Percentiles rank a stretch among this genome's conserved stretches.
Conservation (phyloP, 2,329 filamentous ascomycete genomes). For the Trichoderma sp. region DNA sequence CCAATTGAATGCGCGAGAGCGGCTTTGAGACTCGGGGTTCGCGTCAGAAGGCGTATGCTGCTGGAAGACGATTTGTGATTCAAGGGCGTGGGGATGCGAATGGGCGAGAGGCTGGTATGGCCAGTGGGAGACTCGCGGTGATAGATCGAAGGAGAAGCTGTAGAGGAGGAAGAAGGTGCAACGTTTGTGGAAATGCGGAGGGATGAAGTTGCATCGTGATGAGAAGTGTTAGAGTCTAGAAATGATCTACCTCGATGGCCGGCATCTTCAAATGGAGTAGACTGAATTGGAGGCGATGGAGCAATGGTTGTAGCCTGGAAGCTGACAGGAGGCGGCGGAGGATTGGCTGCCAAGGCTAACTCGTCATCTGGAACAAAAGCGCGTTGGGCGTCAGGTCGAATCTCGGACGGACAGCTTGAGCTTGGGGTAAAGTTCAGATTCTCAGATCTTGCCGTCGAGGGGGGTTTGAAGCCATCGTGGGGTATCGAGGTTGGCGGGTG, state of each 20-base stretch:
- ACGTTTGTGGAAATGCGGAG: slow-evolving; percentile 42
- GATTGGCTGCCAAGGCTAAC: background rate
- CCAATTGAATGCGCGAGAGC: slow-evolving; percentile 44
- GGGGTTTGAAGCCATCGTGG: slow-evolving; percentile 27
- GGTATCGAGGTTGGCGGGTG: slow-evolving; percentile 29
- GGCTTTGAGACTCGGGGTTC: slow-evolving; percentile 62
- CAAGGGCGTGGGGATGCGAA: slow-evolving; percentile 29
- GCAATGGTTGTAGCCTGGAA: slow-evolving; percentile 32
- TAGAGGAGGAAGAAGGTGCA: slow-evolving; percentile 17
- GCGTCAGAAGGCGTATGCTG: slow-evolving; percentile 49
- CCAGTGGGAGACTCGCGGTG: slow-evolving; percentile 38
- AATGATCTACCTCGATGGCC: background rate
- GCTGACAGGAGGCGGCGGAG: slow-evolving; percentile 16
- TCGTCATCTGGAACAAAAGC: slow-evolving; percentile 14
- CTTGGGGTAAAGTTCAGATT: slow-evolving; percentile 4
- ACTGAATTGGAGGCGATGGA: slow-evolving; percentile 34
- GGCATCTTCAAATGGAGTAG: slow-evolving; percentile 5
- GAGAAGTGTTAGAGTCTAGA: background rate
- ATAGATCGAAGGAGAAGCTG: slow-evolving; percentile 25
- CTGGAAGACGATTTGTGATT: slow-evolving; percentile 31
- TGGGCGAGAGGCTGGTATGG: slow-evolving; percentile 32
- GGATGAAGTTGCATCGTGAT: slow-evolving; percentile 23
- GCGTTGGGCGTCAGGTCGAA: background rate
- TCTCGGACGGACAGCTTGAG: slow-evolving; percentile 10
- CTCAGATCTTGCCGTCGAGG: slow-evolving; percentile 19